Evolutionary conservation across 2,329 filamentous ascomycete genomes (phyloP).

Genomic region (Penicillium olsonii): DNA sequence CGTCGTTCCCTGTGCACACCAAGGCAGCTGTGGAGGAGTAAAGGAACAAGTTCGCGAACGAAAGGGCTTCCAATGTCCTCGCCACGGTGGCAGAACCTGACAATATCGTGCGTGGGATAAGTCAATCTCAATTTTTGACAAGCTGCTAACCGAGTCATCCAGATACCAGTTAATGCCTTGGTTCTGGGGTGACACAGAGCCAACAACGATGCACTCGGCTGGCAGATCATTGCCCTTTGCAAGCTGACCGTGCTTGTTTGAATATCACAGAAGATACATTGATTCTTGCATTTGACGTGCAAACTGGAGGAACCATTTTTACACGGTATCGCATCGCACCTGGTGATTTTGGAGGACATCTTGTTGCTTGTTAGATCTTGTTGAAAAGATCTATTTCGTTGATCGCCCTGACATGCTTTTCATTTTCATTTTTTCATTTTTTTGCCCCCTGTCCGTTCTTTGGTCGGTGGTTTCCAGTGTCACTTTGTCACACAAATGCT

Average conservation of each 20-base stretch:
- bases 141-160: too few species aligned
- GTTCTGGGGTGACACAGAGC: too few species aligned
- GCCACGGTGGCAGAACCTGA: constrained; percentile 17
- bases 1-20: constrained; percentile 37
- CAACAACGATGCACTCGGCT: not conserved
- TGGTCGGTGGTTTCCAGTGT: too few species aligned
- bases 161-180: too few species aligned
- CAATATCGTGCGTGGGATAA: not conserved
- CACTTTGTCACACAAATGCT: too few species aligned
- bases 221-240: not conserved
- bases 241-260: not conserved
- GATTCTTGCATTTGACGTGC: not conserved
- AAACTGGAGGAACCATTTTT: not conserved
- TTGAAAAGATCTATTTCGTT: too few species aligned
- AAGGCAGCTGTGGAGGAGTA: constrained; percentile 20
- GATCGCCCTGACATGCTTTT: too few species aligned
- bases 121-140: too few species aligned
- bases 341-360: not conserved
- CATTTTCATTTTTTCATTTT: too few species aligned
- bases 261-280: not conserved
- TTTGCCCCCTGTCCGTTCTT: too few species aligned
- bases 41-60: constrained; percentile 34
- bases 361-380: too few species aligned
- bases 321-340: not conserved
- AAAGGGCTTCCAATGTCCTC: constrained; percentile 36